Base-by-base conservation (phyloP, 2,329 filamentous ascomycete species). In the Pseudovirgaria hyperparasitica region DNA sequence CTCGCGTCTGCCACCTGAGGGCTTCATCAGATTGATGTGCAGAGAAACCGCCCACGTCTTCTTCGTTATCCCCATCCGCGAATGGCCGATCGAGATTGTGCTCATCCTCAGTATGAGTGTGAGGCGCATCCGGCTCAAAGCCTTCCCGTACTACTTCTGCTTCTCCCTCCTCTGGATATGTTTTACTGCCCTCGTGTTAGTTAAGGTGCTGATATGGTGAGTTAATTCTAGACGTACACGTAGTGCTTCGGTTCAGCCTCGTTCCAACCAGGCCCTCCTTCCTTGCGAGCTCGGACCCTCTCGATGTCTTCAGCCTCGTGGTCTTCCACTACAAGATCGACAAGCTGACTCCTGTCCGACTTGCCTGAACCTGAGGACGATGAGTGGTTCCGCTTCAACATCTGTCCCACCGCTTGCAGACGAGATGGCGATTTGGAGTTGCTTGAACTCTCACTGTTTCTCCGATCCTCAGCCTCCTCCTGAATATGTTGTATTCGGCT, bases 281-380 rank as follows among this genome's bases (percentile, higher is more conserved):
- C 72, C 43, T 73, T 73, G 28, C 70, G 61, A 9, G 67, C 66
- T 27, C 72, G 62, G n/a, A 69, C 65, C 25, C 70, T 65, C 33
- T 77, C 72, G 24, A 67, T 57, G 29, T 72, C 63, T 43, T 77
- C 73, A 5, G 71, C 72, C 24, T 70, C 50, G 23, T 54, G 62
- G 42, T 79, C 71, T 52, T 78, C 72, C 6, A 80, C 69, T 1
- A 78, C 65, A 4, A 80, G 54, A 44, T 80, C 74, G 8, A 79
- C 73, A 5, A 79, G 55, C 39, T 79, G 74, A 36, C 70, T 72
- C 33, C 58, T 60, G 36, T 67, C 65, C 1, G 71, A 75, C 31
- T 66, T 63, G 6, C 45, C 50, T 5, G 60, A 63, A 33, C 52
- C 57, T 3, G 59, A 45, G 0, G 54, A 55, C 1, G 54, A 55